A percentile compares a stretch with the other conserved stretches of the same genome.
These are phyloP conservation scores for Usnea hakonensis DNA, from an alignment of 495 filamentous ascomycete genomes.

Conservation along the genomic window DNA sequence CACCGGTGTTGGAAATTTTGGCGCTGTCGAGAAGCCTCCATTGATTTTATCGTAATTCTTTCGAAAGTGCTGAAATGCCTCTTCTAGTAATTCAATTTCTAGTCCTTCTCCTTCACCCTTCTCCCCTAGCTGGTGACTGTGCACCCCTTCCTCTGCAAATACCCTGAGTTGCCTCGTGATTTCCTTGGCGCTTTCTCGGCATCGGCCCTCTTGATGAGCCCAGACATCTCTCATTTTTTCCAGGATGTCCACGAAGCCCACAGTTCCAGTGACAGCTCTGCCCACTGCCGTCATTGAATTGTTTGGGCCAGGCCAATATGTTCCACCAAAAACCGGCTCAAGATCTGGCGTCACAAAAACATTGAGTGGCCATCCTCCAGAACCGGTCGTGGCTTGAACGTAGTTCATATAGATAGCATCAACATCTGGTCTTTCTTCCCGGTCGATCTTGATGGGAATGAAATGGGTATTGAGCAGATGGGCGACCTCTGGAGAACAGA, in stretches of 20 bases:
- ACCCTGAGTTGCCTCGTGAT: slow-evolving; percentile 72
- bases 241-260: slow-evolving; percentile 72
- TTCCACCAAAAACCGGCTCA: slow-evolving; percentile 91
- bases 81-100: slow-evolving; percentile 86
- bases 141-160: slow-evolving; percentile 73
- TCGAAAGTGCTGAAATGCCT: slow-evolving; percentile 73
- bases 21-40: slow-evolving; percentile 66
- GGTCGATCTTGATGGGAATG: slow-evolving; percentile 87
- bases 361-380: slow-evolving; percentile 93
- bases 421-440: slow-evolving; percentile 90
- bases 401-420: slow-evolving; percentile 99
- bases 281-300: slow-evolving; percentile 36
- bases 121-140: slow-evolving; percentile 45
- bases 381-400: slow-evolving; percentile 85
- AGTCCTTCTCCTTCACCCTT: slow-evolving; percentile 57
- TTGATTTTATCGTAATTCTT: slow-evolving; percentile 68
- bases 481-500: slow-evolving; percentile 74
- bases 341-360: slow-evolving; percentile 91
- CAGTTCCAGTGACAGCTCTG: slow-evolving; percentile 42
- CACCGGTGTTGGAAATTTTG: slow-evolving; percentile 86
- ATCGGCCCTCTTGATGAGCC: slow-evolving; percentile 73
- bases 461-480: slow-evolving; percentile 77
- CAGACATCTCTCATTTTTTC: slow-evolving; percentile 75
- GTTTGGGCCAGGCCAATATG: slow-evolving; percentile 85
- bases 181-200: slow-evolving; percentile 71